Base-by-base conservation (phyloP, 768 basidiomycete genomes). In the Agrocybe pediades region DNA sequence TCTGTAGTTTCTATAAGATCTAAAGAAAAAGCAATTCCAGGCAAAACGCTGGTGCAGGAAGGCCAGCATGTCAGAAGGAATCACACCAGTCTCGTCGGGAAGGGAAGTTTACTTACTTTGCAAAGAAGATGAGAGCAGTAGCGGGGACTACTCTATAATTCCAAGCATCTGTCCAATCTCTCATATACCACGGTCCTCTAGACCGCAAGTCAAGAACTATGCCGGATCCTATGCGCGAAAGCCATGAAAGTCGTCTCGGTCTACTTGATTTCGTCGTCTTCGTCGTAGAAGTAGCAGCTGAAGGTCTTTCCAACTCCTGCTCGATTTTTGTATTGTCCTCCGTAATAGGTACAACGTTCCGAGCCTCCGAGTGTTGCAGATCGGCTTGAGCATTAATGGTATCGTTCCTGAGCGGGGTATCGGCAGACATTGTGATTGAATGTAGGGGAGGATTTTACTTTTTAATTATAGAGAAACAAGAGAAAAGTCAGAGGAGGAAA, bases 91-190 rank as follows among this genome's bases (percentile, higher is more conserved):
- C 40, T 16, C 9, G 6, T 30, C 9, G 29, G 9, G 16, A 30
- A 36, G 20, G 19, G 27, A 49, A 19, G 2, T 24, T 13, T 20
- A 70, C 83, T 51, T 65, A 90, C 88, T 92, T 92, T 55, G 90
- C 83, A 63, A 92, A 92, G 68, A 91, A 91, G 56, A 93, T 90
- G 25, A 95, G 77, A 26, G 87, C 84, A 5, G 92, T 92, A 0
- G 93, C 88, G 6, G 94, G 94, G 6, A 95, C 62, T 6, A 96
- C 92, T 46, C 95, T 78, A 69, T 96, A 96, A 65, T 92, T 92
- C 85, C 88, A 93, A 6, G 90, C 93, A 67, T 95, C 92, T 9
- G 75, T 83, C 95, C 95, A 98, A 71, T 97, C 93, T 50, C 83
- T 87, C 27, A 76, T 53, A 67, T 96, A 98, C 77, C 83, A 95